Evolutionary conservation across 257 asterid species (phyloP).

Genomic region (Salvia rosmarinus): DNA sequence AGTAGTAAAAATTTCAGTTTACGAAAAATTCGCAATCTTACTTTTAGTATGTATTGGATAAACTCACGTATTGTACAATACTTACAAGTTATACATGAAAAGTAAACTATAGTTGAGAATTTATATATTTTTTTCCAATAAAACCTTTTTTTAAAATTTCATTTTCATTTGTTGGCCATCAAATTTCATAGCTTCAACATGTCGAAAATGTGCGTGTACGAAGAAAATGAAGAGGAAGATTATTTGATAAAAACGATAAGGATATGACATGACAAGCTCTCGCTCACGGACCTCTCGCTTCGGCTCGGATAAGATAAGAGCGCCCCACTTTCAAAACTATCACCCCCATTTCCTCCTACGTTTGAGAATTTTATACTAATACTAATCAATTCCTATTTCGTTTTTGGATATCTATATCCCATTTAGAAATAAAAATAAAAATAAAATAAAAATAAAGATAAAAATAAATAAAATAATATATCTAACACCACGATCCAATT

Average conservation of each 20-base stretch:
- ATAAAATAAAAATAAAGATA: background rate
- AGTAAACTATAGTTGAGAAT: no score
- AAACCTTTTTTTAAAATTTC: background rate
- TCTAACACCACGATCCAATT: background rate
- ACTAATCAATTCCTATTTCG: background rate
- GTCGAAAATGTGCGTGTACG: no score
- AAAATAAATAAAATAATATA: no score
- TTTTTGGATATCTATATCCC: background rate
- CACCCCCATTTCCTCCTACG: slow-evolving; percentile 6
- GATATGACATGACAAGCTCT: slow-evolving; percentile 48
- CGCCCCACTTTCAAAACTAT: slow-evolving; percentile 35
- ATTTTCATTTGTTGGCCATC: background rate
- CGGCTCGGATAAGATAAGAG: slow-evolving; percentile 55
- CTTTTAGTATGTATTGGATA: no score
- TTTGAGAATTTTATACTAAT: background rate
- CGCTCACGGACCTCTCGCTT: slow-evolving; percentile 52
- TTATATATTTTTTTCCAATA: no score
- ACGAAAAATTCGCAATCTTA: no score
- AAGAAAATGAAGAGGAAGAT: background rate
- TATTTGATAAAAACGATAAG: slow-evolving; percentile 44
- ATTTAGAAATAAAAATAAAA: background rate
- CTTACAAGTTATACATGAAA: no score
- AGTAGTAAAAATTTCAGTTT: no score
- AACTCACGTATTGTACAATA: no score
- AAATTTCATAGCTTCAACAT: background rate